Percentiles rank a stretch among this genome's conserved stretches.
These are phyloP conservation scores for Cladophialophora bantiana DNA, from an alignment of 2,329 filamentous ascomycete species.

Conservation along the genomic window DNA sequence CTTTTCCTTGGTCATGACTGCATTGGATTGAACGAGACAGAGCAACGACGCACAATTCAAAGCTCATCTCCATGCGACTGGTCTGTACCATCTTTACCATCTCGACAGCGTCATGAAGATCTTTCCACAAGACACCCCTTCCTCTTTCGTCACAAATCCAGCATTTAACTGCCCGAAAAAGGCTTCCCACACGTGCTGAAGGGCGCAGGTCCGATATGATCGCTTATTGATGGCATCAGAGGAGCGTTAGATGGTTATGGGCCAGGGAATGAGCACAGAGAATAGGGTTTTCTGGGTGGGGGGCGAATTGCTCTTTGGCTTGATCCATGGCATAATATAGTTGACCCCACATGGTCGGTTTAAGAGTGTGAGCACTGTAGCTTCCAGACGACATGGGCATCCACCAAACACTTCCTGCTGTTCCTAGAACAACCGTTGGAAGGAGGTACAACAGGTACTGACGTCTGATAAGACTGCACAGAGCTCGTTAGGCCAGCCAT, in stretches of 20 bases:
- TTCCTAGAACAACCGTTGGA: background rate
- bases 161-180: background rate
- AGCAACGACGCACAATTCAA: background rate
- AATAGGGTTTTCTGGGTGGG: too few relatives aligned
- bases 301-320: background rate
- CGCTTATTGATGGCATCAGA: background rate
- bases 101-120: too few relatives aligned
- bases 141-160: too few relatives aligned
- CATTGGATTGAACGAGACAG: background rate
- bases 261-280: background rate
- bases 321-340: background rate
- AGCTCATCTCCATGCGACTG: background rate
- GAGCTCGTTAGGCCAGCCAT: background rate
- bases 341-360: background rate
- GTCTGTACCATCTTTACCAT: too few relatives aligned
- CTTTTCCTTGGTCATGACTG: too few relatives aligned
- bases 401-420: background rate
- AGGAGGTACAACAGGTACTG: background rate
- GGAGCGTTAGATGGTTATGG: background rate
- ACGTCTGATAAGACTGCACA: background rate
- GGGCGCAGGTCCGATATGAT: background rate
- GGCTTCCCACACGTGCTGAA: background rate
- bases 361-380: background rate
- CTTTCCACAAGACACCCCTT: too few relatives aligned
- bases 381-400: background rate